A percentile compares a stretch with the other conserved stretches of the same genome.
phyloP scores from a whole-genome alignment of 2,329 filamentous ascomycete genomes.

The Talaromyces sp. region DNA sequence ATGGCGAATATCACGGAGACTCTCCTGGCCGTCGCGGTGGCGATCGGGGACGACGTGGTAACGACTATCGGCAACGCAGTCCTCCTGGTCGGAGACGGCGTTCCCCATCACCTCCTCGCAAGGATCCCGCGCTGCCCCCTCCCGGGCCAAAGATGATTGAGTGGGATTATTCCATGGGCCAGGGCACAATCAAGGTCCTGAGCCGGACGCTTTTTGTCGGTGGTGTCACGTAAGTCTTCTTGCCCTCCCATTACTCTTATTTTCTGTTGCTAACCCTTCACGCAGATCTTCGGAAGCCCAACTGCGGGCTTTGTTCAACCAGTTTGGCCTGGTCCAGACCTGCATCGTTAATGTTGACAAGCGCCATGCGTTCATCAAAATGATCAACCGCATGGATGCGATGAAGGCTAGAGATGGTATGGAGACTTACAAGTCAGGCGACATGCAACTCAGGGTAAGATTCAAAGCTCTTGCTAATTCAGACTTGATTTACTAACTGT shows the following conservation, averaged over 20 bases:
- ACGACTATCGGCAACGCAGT: constrained; percentile 82
- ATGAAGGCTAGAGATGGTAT: constrained; percentile 80
- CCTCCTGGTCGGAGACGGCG: constrained; percentile 65
- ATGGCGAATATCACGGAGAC: constrained; percentile 68
- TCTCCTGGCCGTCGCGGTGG: constrained; percentile 59
- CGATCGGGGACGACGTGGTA: constrained; percentile 48
- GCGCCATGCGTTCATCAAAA: constrained; percentile 97
- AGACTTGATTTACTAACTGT: constrained; percentile 3
- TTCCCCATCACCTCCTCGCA: constrained; percentile 55
- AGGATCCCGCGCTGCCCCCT: constrained; percentile 38
- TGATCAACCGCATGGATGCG: constrained; percentile 85
- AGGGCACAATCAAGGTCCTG: constrained; percentile 81
- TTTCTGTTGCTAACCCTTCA: constrained; percentile 16
- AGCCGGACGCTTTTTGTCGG: constrained; percentile 96
- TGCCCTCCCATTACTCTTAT: constrained; percentile 7
- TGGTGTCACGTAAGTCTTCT: constrained; percentile 71
- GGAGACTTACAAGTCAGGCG: constrained; percentile 70
- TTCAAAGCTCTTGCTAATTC: neutral
- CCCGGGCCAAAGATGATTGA: constrained; percentile 70
- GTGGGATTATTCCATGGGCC: constrained; percentile 68
- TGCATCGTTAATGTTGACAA: constrained; percentile 99
- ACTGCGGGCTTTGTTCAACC: constrained; percentile 72
- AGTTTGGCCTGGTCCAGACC: constrained; percentile 85
- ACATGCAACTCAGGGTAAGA: constrained; percentile 68
- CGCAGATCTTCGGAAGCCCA: constrained; percentile 71